Base-by-base conservation (phyloP, 208 protist genomes). In the Balamuthia mandrillaris region DNA sequence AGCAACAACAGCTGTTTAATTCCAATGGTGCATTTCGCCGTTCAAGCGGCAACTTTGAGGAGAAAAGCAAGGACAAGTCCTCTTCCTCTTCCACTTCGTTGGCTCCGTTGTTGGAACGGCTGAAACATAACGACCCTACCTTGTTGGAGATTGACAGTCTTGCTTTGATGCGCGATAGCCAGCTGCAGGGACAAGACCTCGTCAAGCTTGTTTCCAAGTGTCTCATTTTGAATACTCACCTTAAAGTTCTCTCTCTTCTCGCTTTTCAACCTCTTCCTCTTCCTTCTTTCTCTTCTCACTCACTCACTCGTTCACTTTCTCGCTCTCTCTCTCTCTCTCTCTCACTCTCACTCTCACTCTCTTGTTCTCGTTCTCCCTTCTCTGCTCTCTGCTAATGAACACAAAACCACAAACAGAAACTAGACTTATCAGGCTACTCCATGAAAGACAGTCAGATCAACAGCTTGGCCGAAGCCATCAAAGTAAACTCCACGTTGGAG, bases 161-260 rank as follows among this genome's bases (percentile, higher is more conserved):
- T 5, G 44, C 66, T 18, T 56, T 33, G n/a, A 77, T 77, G 37
- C 66, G 56, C 7, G 66, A 77, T 27, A 14, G 49, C 29, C 66
- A 77, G 66, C 44, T 45, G 37, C 56, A 39, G 10, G 56, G 44
- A n/a, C 37, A 56, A 14, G 66, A 77, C 10, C 44, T 77, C 24
- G 56, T 77, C 37, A 77, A 77, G 66, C 49, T 77, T 31, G 39
- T 77, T 45, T 77, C 66, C 42, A 45, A 77, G 29, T 77, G 66
- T 31, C 42, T 77, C 10, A 45, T 77, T 45, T 77, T 77, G 44
- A 77, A 77, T 45, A 77, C 66, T 6, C 66, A 77, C 44, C 66
- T 77, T 45, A 77, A 77, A 45, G 66, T 77, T 12, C n/a, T 7
- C 27, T 1, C 18, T 3, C 1, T 3, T 24, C 47, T 47, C 21